These are phyloP conservation scores for Boeremia lycopersici DNA, from an alignment of 2,329 filamentous ascomycete species.

Conservation along the genomic window DNA sequence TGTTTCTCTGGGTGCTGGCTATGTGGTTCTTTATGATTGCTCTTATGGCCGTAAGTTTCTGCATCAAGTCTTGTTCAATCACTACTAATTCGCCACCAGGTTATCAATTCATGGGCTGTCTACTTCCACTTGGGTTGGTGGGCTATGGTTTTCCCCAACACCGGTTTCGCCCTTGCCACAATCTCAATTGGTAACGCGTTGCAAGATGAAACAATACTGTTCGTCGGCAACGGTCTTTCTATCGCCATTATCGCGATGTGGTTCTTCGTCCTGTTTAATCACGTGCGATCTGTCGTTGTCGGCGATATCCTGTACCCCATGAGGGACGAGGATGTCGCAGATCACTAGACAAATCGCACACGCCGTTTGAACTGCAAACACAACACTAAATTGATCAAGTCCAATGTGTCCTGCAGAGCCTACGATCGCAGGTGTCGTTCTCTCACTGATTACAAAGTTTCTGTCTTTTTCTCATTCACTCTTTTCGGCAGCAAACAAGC, in stretches of 20 bases:
- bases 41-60: slow-evolving; percentile 44
- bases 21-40: slow-evolving; percentile 62
- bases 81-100: slow-evolving; percentile 26
- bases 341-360: slow-evolving; percentile 27
- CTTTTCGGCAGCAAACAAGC: slow-evolving; percentile 19
- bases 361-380: background rate
- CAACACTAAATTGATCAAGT: background rate
- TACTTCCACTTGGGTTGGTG: slow-evolving; percentile 70
- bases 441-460: background rate
- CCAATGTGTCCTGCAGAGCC: background rate
- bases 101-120: slow-evolving; percentile 40
- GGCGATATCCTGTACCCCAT: slow-evolving; percentile 64
- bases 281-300: slow-evolving; percentile 58
- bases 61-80: slow-evolving; percentile 18
- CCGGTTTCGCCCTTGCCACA: slow-evolving; percentile 52
- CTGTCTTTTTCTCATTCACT: slow-evolving; percentile 13
- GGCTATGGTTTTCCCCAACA: slow-evolving; percentile 59
- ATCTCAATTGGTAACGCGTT: slow-evolving; percentile 48
- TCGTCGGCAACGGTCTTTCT: slow-evolving; percentile 56
- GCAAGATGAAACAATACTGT: slow-evolving; percentile 44
- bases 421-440: background rate
- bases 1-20: slow-evolving; percentile 69
- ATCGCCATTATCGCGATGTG: slow-evolving; percentile 60
- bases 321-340: slow-evolving; percentile 62
- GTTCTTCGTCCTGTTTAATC: slow-evolving; percentile 59